Evolutionary conservation across 306 rosid species (phyloP).

Genomic region (Vigna angularis): DNA sequence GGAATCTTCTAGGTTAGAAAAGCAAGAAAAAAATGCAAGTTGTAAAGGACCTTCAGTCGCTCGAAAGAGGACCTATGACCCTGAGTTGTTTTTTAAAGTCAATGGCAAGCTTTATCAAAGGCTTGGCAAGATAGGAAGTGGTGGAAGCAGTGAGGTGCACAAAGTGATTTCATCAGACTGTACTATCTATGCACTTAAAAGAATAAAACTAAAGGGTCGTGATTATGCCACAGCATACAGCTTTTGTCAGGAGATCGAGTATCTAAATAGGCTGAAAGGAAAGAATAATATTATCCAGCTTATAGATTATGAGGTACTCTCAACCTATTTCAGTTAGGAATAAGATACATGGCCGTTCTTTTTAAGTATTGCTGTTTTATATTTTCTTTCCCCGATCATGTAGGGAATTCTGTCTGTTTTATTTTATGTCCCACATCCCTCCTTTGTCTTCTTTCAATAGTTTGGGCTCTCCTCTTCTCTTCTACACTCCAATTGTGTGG

Average conservation of each 20-base stretch:
- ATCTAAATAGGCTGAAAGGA: conserved; percentile 87
- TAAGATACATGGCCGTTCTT: not conserved
- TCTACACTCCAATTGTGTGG: not conserved
- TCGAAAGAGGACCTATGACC: conserved; percentile 83
- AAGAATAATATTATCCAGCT: conserved; percentile 88
- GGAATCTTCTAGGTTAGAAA: conserved; percentile 63
- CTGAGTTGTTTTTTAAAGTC: conserved; percentile 90
- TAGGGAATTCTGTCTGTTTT: not conserved
- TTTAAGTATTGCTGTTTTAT: conserved; percentile 27
- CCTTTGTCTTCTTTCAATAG: not conserved
- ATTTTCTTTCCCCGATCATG: not conserved
- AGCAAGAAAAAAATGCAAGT: conserved; percentile 66
- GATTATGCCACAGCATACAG: conserved; percentile 96
- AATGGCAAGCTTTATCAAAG: conserved; percentile 97
- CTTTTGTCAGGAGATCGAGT: conserved; percentile 98
- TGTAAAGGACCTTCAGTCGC: conserved; percentile 61
- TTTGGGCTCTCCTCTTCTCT: conserved; percentile 5
- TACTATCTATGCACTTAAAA: conserved; percentile 87
- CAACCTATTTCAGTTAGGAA: conserved; percentile 31
- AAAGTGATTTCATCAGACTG: conserved; percentile 98
- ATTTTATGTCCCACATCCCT: not conserved
- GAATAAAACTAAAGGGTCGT: conserved; percentile 92
- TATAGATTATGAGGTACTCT: conserved; percentile 87
- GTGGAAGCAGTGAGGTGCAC: conserved; percentile 99
- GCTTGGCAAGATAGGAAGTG: conserved; percentile 99